Evolutionary conservation across 495 filamentous ascomycete species (phyloP).

Genomic region (Massariosphaeria phaeospora): DNA sequence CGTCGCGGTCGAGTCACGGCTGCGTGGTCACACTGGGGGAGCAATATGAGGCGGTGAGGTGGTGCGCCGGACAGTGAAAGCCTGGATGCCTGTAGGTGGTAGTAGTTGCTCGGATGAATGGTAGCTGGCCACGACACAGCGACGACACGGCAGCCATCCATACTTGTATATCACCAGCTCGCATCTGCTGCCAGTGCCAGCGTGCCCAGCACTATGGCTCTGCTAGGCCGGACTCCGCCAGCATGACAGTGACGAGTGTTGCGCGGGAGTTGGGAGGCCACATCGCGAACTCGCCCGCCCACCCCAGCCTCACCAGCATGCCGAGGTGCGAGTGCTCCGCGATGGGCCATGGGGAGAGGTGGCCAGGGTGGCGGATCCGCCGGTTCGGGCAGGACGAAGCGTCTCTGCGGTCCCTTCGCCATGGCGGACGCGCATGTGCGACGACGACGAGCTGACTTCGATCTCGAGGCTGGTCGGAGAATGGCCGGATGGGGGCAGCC

Average conservation of each 20-base stretch:
- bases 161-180: slow-evolving; percentile 20
- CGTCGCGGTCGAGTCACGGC: not conserved
- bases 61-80: not conserved
- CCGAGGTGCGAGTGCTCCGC: too few species aligned
- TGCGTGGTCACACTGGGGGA: not conserved
- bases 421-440: slow-evolving; percentile 9
- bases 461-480: not conserved
- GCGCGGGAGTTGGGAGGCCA: slow-evolving; percentile 1
- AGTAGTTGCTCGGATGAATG: slow-evolving; percentile 4
- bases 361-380: slow-evolving; percentile 1
- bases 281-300: slow-evolving; percentile 4
- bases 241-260: slow-evolving; percentile 21
- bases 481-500: not conserved
- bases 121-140: not conserved
- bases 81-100: not conserved
- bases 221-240: slow-evolving; percentile 21
- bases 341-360: not conserved
- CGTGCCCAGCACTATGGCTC: not conserved
- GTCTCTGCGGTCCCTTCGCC: slow-evolving; percentile 13
- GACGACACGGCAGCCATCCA: slow-evolving; percentile 13
- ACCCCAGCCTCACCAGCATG: slow-evolving; percentile 12
- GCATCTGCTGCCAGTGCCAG: slow-evolving; percentile 22
- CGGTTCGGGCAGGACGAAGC: slow-evolving; percentile 9
- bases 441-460: not conserved
- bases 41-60: slow-evolving; percentile 19